Evolutionary conservation across 75 land plant genomes (phyloP).

Genomic region (Ceratopteris richardii): DNA sequence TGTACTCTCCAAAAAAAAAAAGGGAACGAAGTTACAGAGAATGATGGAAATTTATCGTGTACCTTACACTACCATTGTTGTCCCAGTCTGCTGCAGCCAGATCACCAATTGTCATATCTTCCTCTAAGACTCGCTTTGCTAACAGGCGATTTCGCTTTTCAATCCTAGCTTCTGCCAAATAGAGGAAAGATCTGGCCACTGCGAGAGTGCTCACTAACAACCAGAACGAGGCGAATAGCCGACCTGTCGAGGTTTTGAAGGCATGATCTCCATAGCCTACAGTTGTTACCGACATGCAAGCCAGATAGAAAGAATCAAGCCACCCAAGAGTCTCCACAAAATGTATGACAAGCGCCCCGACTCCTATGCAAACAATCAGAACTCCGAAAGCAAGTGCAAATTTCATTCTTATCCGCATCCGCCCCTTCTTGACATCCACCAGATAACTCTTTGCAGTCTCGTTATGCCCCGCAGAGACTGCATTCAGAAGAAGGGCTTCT

Average conservation of each 20-base stretch:
- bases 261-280: slow-evolving; percentile 89
- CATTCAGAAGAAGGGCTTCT: too few relatives aligned
- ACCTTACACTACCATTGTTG: slow-evolving; percentile 65
- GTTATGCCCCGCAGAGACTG: too few relatives aligned
- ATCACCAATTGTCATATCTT: slow-evolving; percentile 49
- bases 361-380: too few relatives aligned
- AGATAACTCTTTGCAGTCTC: too few relatives aligned
- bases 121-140: slow-evolving; percentile 57
- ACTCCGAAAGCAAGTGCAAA: too few relatives aligned
- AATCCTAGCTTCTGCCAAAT: slow-evolving; percentile 57
- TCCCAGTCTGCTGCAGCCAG: slow-evolving; percentile 85
- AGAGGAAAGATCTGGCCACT: slow-evolving; percentile 64
- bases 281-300: slow-evolving; percentile 81
- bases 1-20: too few relatives aligned
- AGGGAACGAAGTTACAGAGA: too few relatives aligned
- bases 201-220: slow-evolving; percentile 61
- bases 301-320: slow-evolving; percentile 81
- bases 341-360: too few relatives aligned
- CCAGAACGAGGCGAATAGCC: slow-evolving; percentile 81
- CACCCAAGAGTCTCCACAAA: slow-evolving; percentile 51
- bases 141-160: slow-evolving; percentile 39
- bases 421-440: too few relatives aligned
- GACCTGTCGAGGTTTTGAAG: slow-evolving; percentile 55
- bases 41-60: too few relatives aligned
- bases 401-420: too few relatives aligned